phyloP scores from a whole-genome alignment of 2,329 filamentous ascomycete genomes.

The Alternaria rosae region DNA sequence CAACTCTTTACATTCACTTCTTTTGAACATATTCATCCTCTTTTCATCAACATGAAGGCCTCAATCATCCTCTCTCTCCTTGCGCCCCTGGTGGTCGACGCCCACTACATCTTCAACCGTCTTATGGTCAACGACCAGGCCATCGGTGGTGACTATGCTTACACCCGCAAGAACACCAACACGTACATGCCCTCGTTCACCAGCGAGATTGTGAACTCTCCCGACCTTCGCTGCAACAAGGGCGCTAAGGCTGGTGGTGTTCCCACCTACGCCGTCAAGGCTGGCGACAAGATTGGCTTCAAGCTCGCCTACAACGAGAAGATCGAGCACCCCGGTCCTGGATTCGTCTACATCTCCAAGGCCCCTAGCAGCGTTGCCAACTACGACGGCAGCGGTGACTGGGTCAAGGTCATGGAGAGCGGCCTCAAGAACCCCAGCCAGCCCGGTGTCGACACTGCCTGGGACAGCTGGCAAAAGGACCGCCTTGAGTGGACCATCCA shows the following conservation, averaged over 20 bases:
- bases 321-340: conserved; percentile 53
- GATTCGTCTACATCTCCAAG: conserved; percentile 51
- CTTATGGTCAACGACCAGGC: conserved; percentile 44
- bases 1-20: conserved; percentile 15
- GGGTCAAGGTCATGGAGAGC: conserved; percentile 47
- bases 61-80: conserved; percentile 35
- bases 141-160: conserved; percentile 45
- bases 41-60: conserved; percentile 38
- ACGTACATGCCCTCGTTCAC: conserved; percentile 43
- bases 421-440: conserved; percentile 38
- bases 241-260: conserved; percentile 45
- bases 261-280: conserved; percentile 46
- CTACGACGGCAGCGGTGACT: conserved; percentile 69
- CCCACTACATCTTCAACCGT: conserved; percentile 50
- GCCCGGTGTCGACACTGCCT: conserved; percentile 32
- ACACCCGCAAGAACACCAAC: conserved; percentile 48
- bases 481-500: conserved; percentile 40
- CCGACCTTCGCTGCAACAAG: conserved; percentile 48
- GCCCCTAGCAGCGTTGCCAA: conserved; percentile 71
- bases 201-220: conserved; percentile 42
- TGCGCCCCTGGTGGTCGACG: conserved; percentile 33
- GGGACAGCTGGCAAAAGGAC: conserved; percentile 51
- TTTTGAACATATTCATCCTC: conserved; percentile 15
- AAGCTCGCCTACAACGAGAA: conserved; percentile 60
- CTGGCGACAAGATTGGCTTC: conserved; percentile 60